Percentiles rank a stretch among this genome's conserved stretches.
Conservation (phyloP, 768 basidiomycete species). For the Lentinus brumalis region DNA sequence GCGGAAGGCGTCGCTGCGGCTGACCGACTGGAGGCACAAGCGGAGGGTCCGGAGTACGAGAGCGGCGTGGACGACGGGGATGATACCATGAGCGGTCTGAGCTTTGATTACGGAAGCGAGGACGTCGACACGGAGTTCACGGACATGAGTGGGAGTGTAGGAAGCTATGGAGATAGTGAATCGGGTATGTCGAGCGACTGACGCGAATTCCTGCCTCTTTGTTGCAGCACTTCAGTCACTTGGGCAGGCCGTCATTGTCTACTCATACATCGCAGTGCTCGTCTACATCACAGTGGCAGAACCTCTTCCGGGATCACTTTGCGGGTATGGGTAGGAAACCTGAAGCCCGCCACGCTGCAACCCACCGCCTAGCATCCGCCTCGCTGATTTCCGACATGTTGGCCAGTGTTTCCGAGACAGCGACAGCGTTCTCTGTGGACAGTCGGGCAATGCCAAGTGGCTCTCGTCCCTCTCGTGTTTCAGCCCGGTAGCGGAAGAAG, state of each 20-base stretch:
- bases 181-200: constrained; percentile 26
- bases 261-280: too few relatives aligned
- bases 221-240: background rate
- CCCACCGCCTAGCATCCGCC: background rate
- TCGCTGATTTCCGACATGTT: background rate
- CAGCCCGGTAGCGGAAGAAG: constrained; percentile 21
- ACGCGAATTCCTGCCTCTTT: background rate
- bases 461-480: background rate
- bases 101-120: constrained; percentile 30
- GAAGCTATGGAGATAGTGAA: constrained; percentile 31
- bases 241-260: too few relatives aligned
- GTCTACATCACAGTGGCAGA: too few relatives aligned
- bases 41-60: constrained; percentile 31
- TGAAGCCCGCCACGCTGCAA: background rate
- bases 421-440: background rate
- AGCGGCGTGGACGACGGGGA: constrained; percentile 25
- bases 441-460: constrained; percentile 1
- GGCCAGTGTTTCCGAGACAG: background rate
- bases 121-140: constrained; percentile 27
- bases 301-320: background rate
- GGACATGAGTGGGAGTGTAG: constrained; percentile 32
- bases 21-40: constrained; percentile 55
- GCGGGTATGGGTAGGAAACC: background rate
- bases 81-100: constrained; percentile 12
- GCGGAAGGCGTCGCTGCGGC: constrained; percentile 62